These are phyloP conservation scores for Emmonsiellopsis sp. DNA, from an alignment of 2,329 filamentous ascomycete species.

Conservation along the genomic window DNA sequence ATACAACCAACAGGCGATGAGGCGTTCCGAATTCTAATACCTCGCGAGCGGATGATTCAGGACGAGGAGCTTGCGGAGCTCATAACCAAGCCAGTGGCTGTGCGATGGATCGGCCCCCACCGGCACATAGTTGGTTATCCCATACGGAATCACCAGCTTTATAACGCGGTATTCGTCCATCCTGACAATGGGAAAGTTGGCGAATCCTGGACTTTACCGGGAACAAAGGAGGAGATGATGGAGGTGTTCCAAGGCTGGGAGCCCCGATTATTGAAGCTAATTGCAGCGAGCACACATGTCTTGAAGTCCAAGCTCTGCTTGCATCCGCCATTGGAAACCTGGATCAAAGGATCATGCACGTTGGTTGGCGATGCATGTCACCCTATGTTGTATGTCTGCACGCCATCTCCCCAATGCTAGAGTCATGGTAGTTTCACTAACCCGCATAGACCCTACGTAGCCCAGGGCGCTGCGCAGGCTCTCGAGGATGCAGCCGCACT, in stretches of 20 bases:
- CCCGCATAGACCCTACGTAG: conserved; percentile 42
- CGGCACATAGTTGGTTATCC: conserved; percentile 61
- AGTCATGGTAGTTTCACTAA: not conserved
- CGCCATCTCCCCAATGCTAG: not conserved
- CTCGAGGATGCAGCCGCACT: conserved; percentile 55
- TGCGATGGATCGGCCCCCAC: conserved; percentile 57
- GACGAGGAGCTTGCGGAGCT: conserved; percentile 46
- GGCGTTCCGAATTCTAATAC: conserved; percentile 47
- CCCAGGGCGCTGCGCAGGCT: conserved; percentile 55
- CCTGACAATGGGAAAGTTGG: conserved; percentile 51
- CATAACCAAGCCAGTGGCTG: conserved; percentile 47
- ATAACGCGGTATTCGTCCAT: conserved; percentile 57
- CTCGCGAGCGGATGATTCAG: conserved; percentile 33
- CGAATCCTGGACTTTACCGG: conserved; percentile 55
- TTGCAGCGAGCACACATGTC: conserved; percentile 56
- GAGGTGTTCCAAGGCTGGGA: conserved; percentile 51
- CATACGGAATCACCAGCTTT: conserved; percentile 52
- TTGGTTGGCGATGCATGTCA: conserved; percentile 54
- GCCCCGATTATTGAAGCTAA: conserved; percentile 50
- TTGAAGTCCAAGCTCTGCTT: conserved; percentile 58
- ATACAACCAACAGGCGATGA: conserved; percentile 36
- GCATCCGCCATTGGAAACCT: conserved; percentile 53
- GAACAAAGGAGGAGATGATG: conserved; percentile 52
- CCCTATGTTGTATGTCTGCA: conserved; percentile 43
- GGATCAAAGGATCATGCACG: conserved; percentile 45